Evolutionary conservation across 2,329 filamentous ascomycete species (phyloP).

Genomic region (Tolypocladium album): DNA sequence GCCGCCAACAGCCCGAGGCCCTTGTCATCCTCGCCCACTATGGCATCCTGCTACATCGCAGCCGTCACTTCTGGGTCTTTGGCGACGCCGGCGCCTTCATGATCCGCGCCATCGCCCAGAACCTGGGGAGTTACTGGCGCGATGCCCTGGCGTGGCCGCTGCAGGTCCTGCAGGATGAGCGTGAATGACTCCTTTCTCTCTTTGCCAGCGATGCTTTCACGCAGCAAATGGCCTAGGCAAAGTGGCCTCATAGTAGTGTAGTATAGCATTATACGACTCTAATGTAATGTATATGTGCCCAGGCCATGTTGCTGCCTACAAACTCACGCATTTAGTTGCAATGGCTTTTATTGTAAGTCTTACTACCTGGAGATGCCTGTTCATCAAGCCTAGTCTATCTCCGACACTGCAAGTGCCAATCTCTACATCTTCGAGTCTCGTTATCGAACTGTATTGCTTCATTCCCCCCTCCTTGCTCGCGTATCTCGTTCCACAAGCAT

Average conservation of each 20-base stretch:
- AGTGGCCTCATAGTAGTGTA: neutral
- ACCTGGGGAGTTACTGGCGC: slow-evolving; percentile 22
- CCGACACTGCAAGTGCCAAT: neutral
- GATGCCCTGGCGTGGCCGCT: slow-evolving; percentile 21
- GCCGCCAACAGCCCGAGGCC: slow-evolving; percentile 26
- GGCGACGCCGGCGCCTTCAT: slow-evolving; percentile 19
- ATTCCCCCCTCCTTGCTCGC: neutral
- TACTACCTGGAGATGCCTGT: neutral
- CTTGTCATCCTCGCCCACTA: slow-evolving; percentile 39
- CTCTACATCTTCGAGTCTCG: neutral
- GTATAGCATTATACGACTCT: neutral
- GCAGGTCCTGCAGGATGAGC: slow-evolving; percentile 10
- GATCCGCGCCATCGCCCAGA: slow-evolving; percentile 18
- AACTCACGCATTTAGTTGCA: neutral
- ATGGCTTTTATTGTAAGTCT: neutral
- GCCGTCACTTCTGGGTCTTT: slow-evolving; percentile 27
- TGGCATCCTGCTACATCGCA: slow-evolving; percentile 34
- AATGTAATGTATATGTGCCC: neutral
- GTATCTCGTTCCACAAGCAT: neutral
- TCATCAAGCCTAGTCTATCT: neutral
- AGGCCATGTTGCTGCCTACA: neutral
- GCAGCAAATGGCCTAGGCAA: neutral
- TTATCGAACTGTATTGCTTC: neutral
- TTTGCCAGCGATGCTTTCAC: neutral
- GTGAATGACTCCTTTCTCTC: neutral